phyloP scores from a whole-genome alignment of 2,329 filamentous ascomycete genomes.

The Rutstroemia sydowiana region DNA sequence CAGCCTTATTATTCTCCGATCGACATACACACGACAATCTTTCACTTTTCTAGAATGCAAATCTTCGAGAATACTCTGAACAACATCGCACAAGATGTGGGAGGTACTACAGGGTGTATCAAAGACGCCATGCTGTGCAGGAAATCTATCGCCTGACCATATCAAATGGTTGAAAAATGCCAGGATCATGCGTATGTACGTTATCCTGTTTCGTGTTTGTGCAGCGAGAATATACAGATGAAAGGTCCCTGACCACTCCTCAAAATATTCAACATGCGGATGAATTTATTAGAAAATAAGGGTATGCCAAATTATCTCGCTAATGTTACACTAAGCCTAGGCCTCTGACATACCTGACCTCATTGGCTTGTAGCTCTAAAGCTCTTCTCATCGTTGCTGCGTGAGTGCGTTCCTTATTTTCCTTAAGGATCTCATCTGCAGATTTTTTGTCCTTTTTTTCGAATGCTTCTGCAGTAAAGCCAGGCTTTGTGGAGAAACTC shows the following conservation, averaged over 20 bases:
- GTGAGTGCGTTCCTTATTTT: slow-evolving; percentile 54
- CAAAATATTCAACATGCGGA: background rate
- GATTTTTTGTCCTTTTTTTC: slow-evolving; percentile 34
- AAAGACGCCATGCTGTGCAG: slow-evolving; percentile 6
- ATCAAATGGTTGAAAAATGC: slow-evolving; percentile 10
- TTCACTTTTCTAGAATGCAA: slow-evolving; percentile 4
- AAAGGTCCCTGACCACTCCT: background rate
- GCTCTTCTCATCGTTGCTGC: slow-evolving; percentile 66
- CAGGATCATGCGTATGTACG: slow-evolving; percentile 7
- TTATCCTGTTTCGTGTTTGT: slow-evolving; percentile 1
- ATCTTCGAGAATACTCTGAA: slow-evolving; percentile 6
- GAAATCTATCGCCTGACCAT: slow-evolving; percentile 10
- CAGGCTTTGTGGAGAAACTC: slow-evolving; percentile 47
- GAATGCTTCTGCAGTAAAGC: slow-evolving; percentile 45
- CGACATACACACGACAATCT: slow-evolving; percentile 8
- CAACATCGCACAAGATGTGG: slow-evolving; percentile 1
- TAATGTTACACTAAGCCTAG: slow-evolving; percentile 38
- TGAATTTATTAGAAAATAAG: background rate
- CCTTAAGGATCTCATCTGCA: slow-evolving; percentile 41
- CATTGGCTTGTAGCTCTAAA: slow-evolving; percentile 58
- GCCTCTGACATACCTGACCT: slow-evolving; percentile 65
- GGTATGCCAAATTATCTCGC: background rate
- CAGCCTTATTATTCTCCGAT: slow-evolving; percentile 12
- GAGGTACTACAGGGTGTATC: slow-evolving; percentile 5
- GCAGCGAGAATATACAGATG: slow-evolving; percentile 4